phyloP scores from a whole-genome alignment of 306 rosid species.

The Cicer pinnatifidum region DNA sequence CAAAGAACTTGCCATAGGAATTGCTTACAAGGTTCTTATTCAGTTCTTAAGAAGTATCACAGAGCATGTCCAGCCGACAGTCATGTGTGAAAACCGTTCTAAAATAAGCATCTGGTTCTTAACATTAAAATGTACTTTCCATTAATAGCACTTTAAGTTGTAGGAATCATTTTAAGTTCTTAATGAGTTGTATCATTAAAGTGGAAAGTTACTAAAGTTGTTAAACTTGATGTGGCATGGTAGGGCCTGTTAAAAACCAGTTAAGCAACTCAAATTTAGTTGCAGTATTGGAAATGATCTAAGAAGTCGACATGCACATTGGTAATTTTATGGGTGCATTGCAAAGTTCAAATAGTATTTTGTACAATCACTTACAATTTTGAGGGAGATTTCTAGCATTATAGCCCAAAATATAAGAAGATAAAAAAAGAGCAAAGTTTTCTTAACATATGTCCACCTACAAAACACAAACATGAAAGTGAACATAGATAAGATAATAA shows the following conservation, averaged over 20 bases:
- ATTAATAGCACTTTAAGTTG: not conserved
- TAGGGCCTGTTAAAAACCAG: not conserved
- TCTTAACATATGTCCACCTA: conserved; percentile 14
- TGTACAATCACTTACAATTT: conserved; percentile 1
- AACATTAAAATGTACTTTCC: not conserved
- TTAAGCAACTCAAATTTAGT: not conserved
- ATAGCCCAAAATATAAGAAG: not conserved
- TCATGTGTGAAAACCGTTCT: not conserved
- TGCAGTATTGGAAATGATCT: not conserved
- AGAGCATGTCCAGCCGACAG: not conserved
- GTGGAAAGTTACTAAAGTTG: not conserved
- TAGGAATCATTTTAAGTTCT: not conserved
- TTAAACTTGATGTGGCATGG: not conserved
- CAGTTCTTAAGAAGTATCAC: not conserved
- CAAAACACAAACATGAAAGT: conserved; percentile 12
- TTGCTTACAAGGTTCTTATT: conserved; percentile 1
- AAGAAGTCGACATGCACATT: not conserved
- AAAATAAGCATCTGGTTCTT: not conserved
- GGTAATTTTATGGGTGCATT: not conserved
- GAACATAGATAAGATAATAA: not conserved
- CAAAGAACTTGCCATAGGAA: not conserved
- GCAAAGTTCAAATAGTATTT: conserved; percentile 7
- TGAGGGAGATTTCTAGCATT: conserved; percentile 8
- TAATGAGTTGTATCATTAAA: not conserved
- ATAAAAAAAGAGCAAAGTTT: not conserved